Evolutionary conservation across 2,329 filamentous ascomycete genomes (phyloP).

Genomic region (Colletotrichum tropicicola): DNA sequence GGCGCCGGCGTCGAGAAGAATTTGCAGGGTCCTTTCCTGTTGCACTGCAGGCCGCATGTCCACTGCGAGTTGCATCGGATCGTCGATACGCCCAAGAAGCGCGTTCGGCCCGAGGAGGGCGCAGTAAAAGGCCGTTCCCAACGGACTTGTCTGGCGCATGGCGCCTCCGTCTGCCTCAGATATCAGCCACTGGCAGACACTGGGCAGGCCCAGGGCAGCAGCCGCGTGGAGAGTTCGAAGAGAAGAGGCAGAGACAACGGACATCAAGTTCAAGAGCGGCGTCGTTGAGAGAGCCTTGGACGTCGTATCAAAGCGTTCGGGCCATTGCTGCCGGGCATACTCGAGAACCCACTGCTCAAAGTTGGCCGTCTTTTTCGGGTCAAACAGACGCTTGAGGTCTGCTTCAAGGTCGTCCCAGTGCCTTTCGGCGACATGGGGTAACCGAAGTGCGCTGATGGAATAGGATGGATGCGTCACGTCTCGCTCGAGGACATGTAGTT

Average conservation of each 20-base stretch:
- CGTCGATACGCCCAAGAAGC: constrained; percentile 31
- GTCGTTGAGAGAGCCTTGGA: constrained; percentile 32
- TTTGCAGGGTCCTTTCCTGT: constrained; percentile 36
- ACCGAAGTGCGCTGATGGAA: background rate
- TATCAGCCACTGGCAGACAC: constrained; percentile 35
- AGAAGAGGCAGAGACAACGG: constrained; percentile 37
- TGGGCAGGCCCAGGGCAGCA: constrained; percentile 41
- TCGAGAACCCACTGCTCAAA: constrained; percentile 48
- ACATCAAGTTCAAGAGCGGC: constrained; percentile 39
- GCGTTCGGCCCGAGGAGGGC: constrained; percentile 42
- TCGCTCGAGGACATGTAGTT: background rate
- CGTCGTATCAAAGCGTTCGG: constrained; percentile 32
- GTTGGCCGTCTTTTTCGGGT: constrained; percentile 34
- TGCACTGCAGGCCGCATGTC: background rate
- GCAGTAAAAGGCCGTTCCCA: constrained; percentile 44
- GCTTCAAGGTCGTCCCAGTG: constrained; percentile 38
- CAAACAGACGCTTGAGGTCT: constrained; percentile 40
- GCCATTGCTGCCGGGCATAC: constrained; percentile 41
- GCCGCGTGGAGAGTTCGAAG: constrained; percentile 45
- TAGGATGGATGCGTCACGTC: constrained; percentile 1
- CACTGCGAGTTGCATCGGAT: background rate
- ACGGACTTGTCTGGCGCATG: constrained; percentile 33
- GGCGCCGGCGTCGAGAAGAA: constrained; percentile 36
- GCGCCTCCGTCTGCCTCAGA: constrained; percentile 2
- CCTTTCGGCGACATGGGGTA: constrained; percentile 37